Base-by-base conservation (phyloP, 2,329 filamentous ascomycete genomes). In the Westerdykella ornata region DNA sequence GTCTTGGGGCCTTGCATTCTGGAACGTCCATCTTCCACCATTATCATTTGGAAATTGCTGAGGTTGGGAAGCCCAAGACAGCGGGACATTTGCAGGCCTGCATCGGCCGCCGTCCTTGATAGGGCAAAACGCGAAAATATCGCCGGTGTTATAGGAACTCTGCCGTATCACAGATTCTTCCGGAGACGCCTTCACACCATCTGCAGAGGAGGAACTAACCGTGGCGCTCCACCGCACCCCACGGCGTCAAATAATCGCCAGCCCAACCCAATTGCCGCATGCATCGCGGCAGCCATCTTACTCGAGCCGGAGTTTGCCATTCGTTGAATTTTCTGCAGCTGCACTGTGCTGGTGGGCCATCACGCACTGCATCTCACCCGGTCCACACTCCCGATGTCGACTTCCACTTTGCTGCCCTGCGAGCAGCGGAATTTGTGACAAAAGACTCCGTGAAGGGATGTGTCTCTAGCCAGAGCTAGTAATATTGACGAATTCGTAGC, bases 21-120 rank as follows among this genome's bases (percentile, higher is more conserved):
- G 45, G 41, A 45, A 26, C 47, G 45, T 42, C 49, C 45, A 49
- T 47, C 45, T 45, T 45, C 39, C 11, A 34, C 33, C 43, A 43
- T 46, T n/a, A n/a, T n/a, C n/a, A n/a, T 52, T 44, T 44, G 47
- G 49, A 44, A 37, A 52, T 54, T 53, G 53, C 55, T 60, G 56
- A 62, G 59, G 54, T 53, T 61, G 52, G 49, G 57, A 45, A 45
- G 43, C 42, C 39, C 49, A 53, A 47, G 51, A 42, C 40, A 44
- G 52, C 49, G 42, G 48, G 47, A 45, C 51, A 54, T 46, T 51
- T 49, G 48, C 52, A 49, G 44, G 46, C 45, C 41, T 58, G 60
- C 60, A 52, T 62, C 62, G 61, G 61, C 34, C 44, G 45, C 55
- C 46, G 47, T 47, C 34, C 60, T 57, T 42, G 32, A 58, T 63